Evolutionary conservation across 140 eudicot species (phyloP).

Genomic region (Oenanthe javanica): DNA sequence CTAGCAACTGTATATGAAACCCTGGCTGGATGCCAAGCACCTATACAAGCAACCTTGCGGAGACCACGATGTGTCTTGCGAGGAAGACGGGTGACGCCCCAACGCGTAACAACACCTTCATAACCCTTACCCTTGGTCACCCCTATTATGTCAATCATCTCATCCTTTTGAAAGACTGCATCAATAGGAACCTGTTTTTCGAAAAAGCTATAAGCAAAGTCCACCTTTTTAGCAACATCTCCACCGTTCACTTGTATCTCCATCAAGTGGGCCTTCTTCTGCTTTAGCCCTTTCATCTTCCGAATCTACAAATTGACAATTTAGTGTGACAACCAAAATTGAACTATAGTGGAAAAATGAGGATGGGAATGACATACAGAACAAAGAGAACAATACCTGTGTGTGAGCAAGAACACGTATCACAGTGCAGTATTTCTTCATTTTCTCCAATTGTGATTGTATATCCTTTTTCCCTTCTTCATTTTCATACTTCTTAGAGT

Average conservation of each 20-base stretch:
- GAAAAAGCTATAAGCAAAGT: slow-evolving; percentile 46
- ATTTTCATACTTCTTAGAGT: slow-evolving; percentile 38
- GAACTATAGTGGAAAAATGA: background rate
- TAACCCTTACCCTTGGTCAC: slow-evolving; percentile 79
- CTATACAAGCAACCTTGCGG: slow-evolving; percentile 79
- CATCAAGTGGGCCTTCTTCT: slow-evolving; percentile 70
- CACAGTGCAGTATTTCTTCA: slow-evolving; percentile 61
- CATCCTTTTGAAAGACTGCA: slow-evolving; percentile 67
- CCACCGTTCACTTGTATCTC: slow-evolving; percentile 76
- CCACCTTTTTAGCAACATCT: slow-evolving; percentile 57
- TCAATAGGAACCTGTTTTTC: slow-evolving; percentile 65
- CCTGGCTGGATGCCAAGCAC: slow-evolving; percentile 85
- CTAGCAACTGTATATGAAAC: slow-evolving; percentile 71
- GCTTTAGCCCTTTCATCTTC: slow-evolving; percentile 69
- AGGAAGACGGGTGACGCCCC: slow-evolving; percentile 79
- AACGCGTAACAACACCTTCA: slow-evolving; percentile 74
- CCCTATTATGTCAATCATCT: slow-evolving; percentile 69
- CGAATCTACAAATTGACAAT: slow-evolving; percentile 25
- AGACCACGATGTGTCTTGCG: slow-evolving; percentile 79
- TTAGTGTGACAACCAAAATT: background rate
- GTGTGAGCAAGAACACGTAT: slow-evolving; percentile 69
- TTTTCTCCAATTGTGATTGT: slow-evolving; percentile 46
- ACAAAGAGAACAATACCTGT: slow-evolving; percentile 27
- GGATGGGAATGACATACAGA: background rate
- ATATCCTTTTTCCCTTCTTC: slow-evolving; percentile 54